These are phyloP conservation scores for Hypomontagnella submonticulosa DNA, from an alignment of 495 filamentous ascomycete species.

Conservation along the genomic window DNA sequence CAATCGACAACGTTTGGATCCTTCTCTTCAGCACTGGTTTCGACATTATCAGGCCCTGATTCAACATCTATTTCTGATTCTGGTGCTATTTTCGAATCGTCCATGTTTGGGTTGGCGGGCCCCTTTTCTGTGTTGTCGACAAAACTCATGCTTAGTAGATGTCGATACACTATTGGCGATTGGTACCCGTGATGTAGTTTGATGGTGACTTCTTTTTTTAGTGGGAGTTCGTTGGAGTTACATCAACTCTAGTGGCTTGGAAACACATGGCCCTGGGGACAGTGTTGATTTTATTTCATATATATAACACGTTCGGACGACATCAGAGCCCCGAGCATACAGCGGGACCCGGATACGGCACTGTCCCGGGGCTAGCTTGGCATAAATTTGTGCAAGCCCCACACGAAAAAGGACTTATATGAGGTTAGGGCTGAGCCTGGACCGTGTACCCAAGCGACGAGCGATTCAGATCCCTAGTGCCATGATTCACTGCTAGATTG, in stretches of 20 bases:
- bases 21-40: conserved; percentile 20
- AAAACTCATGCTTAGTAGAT: conserved; percentile 1
- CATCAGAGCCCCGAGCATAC: background rate
- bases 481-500: conserved; percentile 9
- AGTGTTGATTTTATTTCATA: conserved; percentile 4
- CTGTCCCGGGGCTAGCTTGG: conserved; percentile 20
- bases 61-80: conserved; percentile 30
- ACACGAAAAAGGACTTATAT: background rate
- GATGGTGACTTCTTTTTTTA: background rate
- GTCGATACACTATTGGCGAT: background rate
- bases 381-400: conserved; percentile 30
- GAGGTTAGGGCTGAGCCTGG: background rate
- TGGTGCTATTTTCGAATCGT: conserved; percentile 3
- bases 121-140: conserved; percentile 3
- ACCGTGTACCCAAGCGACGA: background rate
- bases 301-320: conserved; percentile 9
- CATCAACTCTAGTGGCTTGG: background rate
- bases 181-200: background rate
- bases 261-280: conserved; percentile 3
- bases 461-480: conserved; percentile 11
- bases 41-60: conserved; percentile 2
- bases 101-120: conserved; percentile 9
- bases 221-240: background rate
- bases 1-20: conserved; percentile 57
- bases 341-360: conserved; percentile 2